These are phyloP conservation scores for Geotrichum candidum DNA, from an alignment of 1,139 yeast species.

Conservation along the genomic window DNA sequence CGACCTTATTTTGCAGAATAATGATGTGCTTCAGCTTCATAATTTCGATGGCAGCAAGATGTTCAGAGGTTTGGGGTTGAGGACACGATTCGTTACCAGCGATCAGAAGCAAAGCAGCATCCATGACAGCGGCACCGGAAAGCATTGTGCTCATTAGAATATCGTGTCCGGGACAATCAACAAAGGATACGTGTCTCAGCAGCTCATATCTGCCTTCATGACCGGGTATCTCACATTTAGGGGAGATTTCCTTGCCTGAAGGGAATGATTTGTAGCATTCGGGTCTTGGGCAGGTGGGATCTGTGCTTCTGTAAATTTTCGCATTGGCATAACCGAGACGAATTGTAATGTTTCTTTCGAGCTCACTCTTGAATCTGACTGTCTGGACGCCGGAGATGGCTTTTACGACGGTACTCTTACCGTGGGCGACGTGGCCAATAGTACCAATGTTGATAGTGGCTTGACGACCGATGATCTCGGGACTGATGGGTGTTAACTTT, in stretches of 20 bases:
- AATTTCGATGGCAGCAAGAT: conserved; percentile 97
- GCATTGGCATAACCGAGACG: conserved; percentile 99
- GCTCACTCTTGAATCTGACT: conserved; percentile 95
- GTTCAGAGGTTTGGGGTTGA: conserved; percentile 99
- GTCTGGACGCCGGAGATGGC: conserved; percentile 99
- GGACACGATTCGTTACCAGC: conserved; percentile 99
- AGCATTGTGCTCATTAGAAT: conserved; percentile 99
- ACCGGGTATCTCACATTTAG: conserved; percentile 83
- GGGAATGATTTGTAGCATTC: conserved; percentile 92
- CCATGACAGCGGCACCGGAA: conserved; percentile 99
- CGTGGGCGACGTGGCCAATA: conserved; percentile 99
- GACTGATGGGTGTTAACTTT: conserved; percentile 75
- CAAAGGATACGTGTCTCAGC: conserved; percentile 95
- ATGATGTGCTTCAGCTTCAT: conserved; percentile 97
- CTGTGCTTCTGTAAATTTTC: conserved; percentile 89
- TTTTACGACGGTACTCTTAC: conserved; percentile 96
- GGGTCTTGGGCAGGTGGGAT: conserved; percentile 85
- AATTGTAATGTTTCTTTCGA: conserved; percentile 98
- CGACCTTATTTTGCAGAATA: conserved; percentile 95
- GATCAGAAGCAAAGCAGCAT: conserved; percentile 90
- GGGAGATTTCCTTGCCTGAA: conserved; percentile 89
- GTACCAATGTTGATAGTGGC: conserved; percentile 99
- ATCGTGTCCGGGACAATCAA: conserved; percentile 99
- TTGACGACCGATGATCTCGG: conserved; percentile 95
- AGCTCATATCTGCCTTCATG: conserved; percentile 74